These are phyloP conservation scores for Tolypocladium album DNA, from an alignment of 2,329 filamentous ascomycete species.

Conservation along the genomic window DNA sequence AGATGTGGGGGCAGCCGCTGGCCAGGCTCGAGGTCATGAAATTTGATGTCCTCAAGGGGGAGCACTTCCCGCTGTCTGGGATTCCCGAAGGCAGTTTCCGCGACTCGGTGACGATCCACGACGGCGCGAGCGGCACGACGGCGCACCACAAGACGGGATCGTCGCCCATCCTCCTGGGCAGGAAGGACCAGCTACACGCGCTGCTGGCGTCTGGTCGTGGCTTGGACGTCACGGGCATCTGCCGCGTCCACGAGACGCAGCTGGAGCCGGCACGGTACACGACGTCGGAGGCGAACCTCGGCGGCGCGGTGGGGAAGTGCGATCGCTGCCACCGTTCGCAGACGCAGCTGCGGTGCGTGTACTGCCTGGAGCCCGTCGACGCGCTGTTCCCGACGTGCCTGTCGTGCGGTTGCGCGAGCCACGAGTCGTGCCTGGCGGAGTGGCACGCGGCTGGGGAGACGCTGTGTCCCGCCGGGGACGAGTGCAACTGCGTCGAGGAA, in stretches of 20 bases:
- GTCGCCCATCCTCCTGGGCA: constrained; percentile 45
- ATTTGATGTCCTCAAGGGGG: constrained; percentile 53
- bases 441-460: constrained; percentile 48
- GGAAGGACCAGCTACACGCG: constrained; percentile 40
- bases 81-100: constrained; percentile 21
- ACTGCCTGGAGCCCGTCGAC: constrained; percentile 50
- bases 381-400: constrained; percentile 51
- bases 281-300: constrained; percentile 23
- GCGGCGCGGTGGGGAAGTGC: constrained; percentile 38
- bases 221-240: constrained; percentile 53
- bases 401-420: constrained; percentile 50
- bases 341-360: constrained; percentile 48
- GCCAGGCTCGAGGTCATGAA: constrained; percentile 58
- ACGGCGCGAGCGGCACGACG: constrained; percentile 23
- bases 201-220: constrained; percentile 43
- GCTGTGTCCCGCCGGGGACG: constrained; percentile 52
- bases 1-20: constrained; percentile 53
- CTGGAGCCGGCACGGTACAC: constrained; percentile 46
- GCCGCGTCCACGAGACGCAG: constrained; percentile 50
- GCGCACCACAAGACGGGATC: constrained; percentile 26
- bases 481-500: constrained; percentile 50
- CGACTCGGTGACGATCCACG: constrained; percentile 25
- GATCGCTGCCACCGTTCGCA: constrained; percentile 43
- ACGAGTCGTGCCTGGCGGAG: constrained; percentile 47
- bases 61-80: constrained; percentile 21